Base-by-base conservation (phyloP, 805 yeast genomes). In the Jamesozyma hellenica region DNA sequence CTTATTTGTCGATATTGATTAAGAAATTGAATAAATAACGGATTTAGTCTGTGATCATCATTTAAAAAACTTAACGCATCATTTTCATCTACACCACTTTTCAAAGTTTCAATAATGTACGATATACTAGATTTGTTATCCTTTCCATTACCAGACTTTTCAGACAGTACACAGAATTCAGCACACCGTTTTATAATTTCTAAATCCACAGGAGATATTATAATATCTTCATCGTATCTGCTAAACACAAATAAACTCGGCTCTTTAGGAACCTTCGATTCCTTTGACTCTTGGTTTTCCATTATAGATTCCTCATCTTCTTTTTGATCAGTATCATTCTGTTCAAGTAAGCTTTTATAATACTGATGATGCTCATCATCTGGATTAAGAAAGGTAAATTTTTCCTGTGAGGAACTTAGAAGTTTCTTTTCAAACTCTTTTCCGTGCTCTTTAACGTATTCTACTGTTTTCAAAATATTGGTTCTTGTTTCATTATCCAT, bases 161-260 rank as follows among this genome's bases (percentile, higher is more conserved):
- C 66, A 55, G 1, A 86, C 83, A 1, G 11, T 15, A 74, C 74
- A 50, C 17, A 36, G 31, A 72, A 76, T 39, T 75, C 67, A 0
- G 96, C 96, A 1, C 88, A 75, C 2, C 76, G 51, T 54, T 83
- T 82, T 32, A 90, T 70, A 10, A 82, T 66, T 21, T 80, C 81
- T 21, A 82, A 60, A 55, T 87, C 95, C 25, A 69, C 63, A 0
- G 71, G 53, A 0, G 90, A 74, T 3, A 85, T 65, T 10, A n/a
- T 18, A 11, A 39, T 36, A 26, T 45, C 46, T 15, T 28, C 48
- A 42, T 47, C 38, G 57, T 58, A 32, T 63, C 65, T 39, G 55
- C 43, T 35, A 50, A 60, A 31, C 44, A 51, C 43, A 35, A 50
- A 52, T 10, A 44, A 40, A 16, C 40, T 36, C 44, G 49, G 62